Evolutionary conservation across 495 filamentous ascomycete species (phyloP), one percentile per base, ranked within the genome.

Genomic region (Bryoglossum gracile): DNA sequence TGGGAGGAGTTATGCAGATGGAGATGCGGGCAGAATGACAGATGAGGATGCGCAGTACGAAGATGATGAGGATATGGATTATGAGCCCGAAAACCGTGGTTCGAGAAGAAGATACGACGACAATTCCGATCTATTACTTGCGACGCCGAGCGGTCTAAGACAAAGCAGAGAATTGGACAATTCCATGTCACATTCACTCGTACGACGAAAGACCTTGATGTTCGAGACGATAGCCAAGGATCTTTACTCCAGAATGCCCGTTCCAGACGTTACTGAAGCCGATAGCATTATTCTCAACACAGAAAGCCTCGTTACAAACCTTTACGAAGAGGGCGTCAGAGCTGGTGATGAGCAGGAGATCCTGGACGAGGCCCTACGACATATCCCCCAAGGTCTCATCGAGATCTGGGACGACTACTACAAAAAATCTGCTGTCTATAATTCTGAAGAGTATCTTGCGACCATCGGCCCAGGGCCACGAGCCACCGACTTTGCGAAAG

Each of bases 401-500:
- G 59, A 65, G 11, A 68, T 81, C 3, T 90, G 86, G 86, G 67
- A 69, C 42, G 61, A 62, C 9, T 68, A 74, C 44, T 62, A 75
- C 3, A 55, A 54, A 38, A 65, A 70, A 42, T 66, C 62, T 26
- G 58, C 71, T 25, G 67, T 73, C 11, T 66, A 63, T 19, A 61
- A 65, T 41, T 57, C 69, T n/a, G 69, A 74, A 43, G 75, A 79
- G 40, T 72, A 78, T 45, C 65, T 64, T 11, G 67, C 69, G 3
- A 74, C 72, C 43, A 80, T 87, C 59, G 85, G 84, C 1, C 84
- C 84, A 22, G 76, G 74, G 3, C 70, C 78, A 26, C 56, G 72
- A 37, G 75, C 78, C 9, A 65, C 77, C 2, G 57, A 69, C 14
- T 69, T 87, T 25, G 74, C 76, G 35, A 89, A 89, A 59, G 86